Percentiles rank a stretch among this genome's conserved stretches.
Conservation (phyloP, 139 green algal genomes). For the Desmodesmus armatus region DNA sequence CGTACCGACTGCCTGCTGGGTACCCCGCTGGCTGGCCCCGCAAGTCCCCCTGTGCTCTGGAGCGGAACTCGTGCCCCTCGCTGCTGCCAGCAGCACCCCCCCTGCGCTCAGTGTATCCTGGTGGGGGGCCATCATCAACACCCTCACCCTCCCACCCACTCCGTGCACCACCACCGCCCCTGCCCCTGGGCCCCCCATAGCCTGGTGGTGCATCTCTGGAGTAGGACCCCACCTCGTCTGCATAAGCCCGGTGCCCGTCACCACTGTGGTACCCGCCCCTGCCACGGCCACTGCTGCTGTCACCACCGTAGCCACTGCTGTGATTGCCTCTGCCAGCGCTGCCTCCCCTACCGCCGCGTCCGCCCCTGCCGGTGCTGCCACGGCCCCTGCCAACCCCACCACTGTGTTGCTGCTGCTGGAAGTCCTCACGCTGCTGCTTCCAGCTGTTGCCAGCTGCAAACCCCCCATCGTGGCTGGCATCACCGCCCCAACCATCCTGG, state of each 20-base stretch:
- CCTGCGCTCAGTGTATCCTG: no score
- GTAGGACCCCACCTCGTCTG: no score
- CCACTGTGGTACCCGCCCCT: neutral
- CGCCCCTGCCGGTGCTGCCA: neutral
- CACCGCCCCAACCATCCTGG: neutral
- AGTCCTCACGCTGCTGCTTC: slow-evolving; percentile 11
- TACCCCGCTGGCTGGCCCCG: no score
- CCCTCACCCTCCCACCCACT: neutral
- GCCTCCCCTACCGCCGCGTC: neutral
- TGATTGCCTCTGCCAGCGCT: neutral
- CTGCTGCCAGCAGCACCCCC: no score
- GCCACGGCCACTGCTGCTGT: neutral
- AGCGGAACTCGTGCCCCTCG: no score
- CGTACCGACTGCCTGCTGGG: no score
- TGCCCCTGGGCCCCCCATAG: no score
- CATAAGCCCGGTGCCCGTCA: no score
- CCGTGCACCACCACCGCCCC: neutral
- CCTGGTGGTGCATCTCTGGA: no score
- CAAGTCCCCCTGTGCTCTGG: no score
- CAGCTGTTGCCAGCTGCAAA: neutral
- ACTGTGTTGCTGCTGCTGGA: slow-evolving; percentile 29
- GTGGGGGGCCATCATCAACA: neutral
- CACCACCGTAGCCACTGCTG: neutral
- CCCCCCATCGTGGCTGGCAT: neutral
- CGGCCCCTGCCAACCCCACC: neutral